Evolutionary conservation across 306 rosid species (phyloP), one percentile per base, ranked within the genome.

Genomic region (Aeschynomene evenia): DNA sequence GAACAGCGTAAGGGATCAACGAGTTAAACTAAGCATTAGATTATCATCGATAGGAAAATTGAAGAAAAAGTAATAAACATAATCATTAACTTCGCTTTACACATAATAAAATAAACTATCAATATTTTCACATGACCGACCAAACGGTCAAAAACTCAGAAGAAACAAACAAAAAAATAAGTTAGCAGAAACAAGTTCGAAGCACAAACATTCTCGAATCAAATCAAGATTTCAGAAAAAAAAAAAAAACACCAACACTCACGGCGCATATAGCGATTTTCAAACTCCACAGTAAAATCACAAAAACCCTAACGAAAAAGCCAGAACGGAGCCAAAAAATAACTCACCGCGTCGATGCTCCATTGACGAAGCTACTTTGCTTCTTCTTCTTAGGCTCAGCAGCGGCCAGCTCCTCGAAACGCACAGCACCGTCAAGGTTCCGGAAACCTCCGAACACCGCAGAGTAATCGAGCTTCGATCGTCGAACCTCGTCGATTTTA

Each of bases 381-480:
- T 74, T 78, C 72, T 81, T 86, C 56, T 74, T 80, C 72, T 81
- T 86, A 11, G 85, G 71, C 60, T 84, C 87, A 2, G 48, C 75
- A 28, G 53, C 74, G 21, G 80, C 28, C 54, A 93, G 75, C 53
- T 90, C 88, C 68, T 85, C 93, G 0, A 72, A 83, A 7, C 87
- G 83, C 12, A 79, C 79, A 6, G 90, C 85, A 77, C 79, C 42
- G 45, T 82, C 88, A 31, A 88, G 78, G 66, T 87, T 89, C 57
- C 66, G 94, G 6, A 85, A 82, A 45, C 91, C 97, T 7, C 91
- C 82, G 79, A 93, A 93, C 48, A 90, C 90, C 5, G 64, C 80
- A 22, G 97, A 81, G 80, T 93, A 93, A 68, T 93, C 97, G 28
- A 90, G 82, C 84, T 78, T 74, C 62, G 97, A 86, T 73, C 81